Conservation (phyloP, 768 basidiomycete species). For the Candolleomyces eurysporus region DNA sequence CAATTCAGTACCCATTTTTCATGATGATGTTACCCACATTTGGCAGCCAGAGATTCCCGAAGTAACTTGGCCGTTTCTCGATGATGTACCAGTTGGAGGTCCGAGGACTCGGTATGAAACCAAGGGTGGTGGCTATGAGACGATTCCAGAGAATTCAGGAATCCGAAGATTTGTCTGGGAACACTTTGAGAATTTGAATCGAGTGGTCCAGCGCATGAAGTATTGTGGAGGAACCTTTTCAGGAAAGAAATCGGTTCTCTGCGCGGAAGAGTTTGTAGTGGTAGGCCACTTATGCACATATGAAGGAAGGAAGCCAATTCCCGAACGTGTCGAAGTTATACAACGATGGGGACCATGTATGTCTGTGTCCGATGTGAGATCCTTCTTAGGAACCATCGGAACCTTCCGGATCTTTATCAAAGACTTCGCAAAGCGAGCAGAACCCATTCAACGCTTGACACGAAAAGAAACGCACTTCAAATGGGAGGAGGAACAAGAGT, state of each 20-base stretch:
- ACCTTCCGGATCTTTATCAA: constrained; percentile 18
- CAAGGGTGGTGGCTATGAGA: constrained; percentile 24
- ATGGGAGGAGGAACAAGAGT: background rate
- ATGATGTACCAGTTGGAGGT: constrained; percentile 34
- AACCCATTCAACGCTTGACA: constrained; percentile 16
- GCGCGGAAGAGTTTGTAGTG: no score
- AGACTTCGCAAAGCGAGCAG: constrained; percentile 18
- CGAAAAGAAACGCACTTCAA: constrained; percentile 15
- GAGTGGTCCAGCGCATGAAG: no score
- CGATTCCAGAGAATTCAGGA: constrained; percentile 27
- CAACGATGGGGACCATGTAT: no score
- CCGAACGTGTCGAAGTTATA: no score
- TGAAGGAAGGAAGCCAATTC: no score
- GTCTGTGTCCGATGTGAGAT: no score
- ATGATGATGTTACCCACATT: constrained; percentile 16
- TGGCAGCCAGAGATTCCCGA: constrained; percentile 34
- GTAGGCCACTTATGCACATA: no score
- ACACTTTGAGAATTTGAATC: no score
- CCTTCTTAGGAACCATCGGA: constrained; percentile 27
- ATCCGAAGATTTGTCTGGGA: no score
- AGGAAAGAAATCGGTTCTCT: no score
- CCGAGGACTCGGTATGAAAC: constrained; percentile 25
- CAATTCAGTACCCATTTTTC: no score
- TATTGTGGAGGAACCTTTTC: no score
- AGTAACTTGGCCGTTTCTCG: constrained; percentile 30